Conservation (phyloP, 257 asterid genomes). For the Misopates orontium region DNA sequence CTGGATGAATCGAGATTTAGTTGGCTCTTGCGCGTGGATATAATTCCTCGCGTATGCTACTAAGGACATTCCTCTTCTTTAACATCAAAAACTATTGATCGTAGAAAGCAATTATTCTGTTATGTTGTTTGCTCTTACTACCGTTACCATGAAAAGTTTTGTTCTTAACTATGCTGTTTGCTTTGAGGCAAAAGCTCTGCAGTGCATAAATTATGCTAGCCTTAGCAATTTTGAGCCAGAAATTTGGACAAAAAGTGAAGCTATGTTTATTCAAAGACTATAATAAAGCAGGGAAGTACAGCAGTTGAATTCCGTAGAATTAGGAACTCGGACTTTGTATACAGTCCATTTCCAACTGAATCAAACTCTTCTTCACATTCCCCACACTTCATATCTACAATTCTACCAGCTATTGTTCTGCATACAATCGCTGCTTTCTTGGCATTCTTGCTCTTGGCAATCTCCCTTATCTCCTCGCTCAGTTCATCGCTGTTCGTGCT, state of each 20-base stretch:
- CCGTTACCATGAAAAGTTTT: too few species aligned
- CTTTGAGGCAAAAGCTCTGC: too few species aligned
- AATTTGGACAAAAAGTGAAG: too few species aligned
- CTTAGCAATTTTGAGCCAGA: too few species aligned
- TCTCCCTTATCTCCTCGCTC: slow-evolving; percentile 16
- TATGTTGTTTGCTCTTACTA: too few species aligned
- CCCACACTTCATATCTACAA: slow-evolving; percentile 9
- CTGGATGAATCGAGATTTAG: slow-evolving; percentile 89
- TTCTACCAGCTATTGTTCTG: slow-evolving; percentile 32
- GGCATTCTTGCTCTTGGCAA: slow-evolving; percentile 16
- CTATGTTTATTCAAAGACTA: slow-evolving; percentile 16
- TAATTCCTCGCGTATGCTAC: background rate
- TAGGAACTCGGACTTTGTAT: slow-evolving; percentile 4
- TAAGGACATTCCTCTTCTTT: background rate
- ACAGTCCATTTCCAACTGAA: slow-evolving; percentile 22
- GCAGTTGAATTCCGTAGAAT: slow-evolving; percentile 33
- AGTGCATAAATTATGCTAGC: too few species aligned
- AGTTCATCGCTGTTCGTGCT: slow-evolving; percentile 24
- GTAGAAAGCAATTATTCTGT: too few species aligned
- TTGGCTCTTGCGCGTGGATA: slow-evolving; percentile 94
- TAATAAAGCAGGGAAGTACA: slow-evolving; percentile 33
- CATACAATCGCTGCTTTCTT: slow-evolving; percentile 30
- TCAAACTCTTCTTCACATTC: slow-evolving; percentile 20
- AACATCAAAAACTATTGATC: too few species aligned
- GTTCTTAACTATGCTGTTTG: too few species aligned